Evolutionary conservation across 495 filamentous ascomycete species (phyloP).

Genomic region (Cercophora newfieldiana): DNA sequence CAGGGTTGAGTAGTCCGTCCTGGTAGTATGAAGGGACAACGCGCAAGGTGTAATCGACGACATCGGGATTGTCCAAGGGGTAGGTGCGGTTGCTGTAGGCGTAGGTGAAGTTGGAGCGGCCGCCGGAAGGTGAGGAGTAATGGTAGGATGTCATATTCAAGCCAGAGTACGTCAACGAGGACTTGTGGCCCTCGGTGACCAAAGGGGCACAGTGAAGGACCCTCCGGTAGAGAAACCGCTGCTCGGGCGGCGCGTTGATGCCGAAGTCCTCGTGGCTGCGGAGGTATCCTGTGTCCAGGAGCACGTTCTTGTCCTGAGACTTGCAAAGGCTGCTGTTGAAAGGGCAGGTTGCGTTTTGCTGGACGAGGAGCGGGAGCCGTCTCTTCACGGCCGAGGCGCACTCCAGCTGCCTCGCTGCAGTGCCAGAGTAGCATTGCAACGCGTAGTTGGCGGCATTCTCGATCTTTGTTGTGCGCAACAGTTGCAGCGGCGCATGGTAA

Average conservation of each 20-base stretch:
- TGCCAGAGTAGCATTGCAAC: constrained; percentile 14
- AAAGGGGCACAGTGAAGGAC: constrained; percentile 25
- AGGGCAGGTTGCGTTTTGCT: constrained; percentile 23
- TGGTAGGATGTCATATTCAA: not conserved
- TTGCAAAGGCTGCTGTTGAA: constrained; percentile 21
- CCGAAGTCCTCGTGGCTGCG: constrained; percentile 24
- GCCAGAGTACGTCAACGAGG: too few relatives aligned
- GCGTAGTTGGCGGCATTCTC: constrained; percentile 20
- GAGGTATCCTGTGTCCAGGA: constrained; percentile 23
- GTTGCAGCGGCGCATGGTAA: not conserved
- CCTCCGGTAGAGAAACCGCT: constrained; percentile 10
- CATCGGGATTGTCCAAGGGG: too few relatives aligned
- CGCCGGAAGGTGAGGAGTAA: too few relatives aligned
- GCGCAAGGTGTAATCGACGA: too few relatives aligned
- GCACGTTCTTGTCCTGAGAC: constrained; percentile 16
- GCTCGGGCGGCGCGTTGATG: constrained; percentile 21
- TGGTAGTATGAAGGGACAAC: too few relatives aligned
- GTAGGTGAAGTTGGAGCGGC: too few relatives aligned
- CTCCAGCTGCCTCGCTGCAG: not conserved
- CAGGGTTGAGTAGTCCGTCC: not conserved
- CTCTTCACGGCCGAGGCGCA: constrained; percentile 14
- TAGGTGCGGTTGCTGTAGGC: too few relatives aligned
- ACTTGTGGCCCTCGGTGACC: constrained; percentile 22
- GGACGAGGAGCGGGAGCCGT: constrained; percentile 8
- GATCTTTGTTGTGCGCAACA: not conserved